Base-by-base conservation (phyloP, 495 filamentous ascomycete species). In the Tuber microsphaerosporum region DNA sequence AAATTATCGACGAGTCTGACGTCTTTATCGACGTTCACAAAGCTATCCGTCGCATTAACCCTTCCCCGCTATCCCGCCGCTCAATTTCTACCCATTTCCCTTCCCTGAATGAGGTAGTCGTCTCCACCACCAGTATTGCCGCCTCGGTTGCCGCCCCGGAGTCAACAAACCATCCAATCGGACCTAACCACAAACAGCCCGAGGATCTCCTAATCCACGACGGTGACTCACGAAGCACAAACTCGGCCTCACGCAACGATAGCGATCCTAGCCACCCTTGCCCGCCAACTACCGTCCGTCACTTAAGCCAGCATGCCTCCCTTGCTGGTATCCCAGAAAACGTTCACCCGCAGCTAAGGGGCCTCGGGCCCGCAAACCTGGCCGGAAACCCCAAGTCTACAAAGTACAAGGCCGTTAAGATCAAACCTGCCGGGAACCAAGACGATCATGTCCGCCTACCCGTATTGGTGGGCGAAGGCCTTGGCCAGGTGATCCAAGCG, bases 21-120 rank as follows among this genome's bases (percentile, higher is more conserved):
- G 94, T 99, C 34, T 99, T 93, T 79, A 90, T 99, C 78, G 95
- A 99, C 84, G 93, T 99, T 17, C 89, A 97, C 85, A 98, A 97
- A 84, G 96, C 94, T 10, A 97, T 99, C 77, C 89, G 95, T 44
- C 91, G 95, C 37, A 87, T 91, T 84, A 84, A 88, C 37, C 90
- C 90, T 12, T 91, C 91, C 0, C 91, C 91, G 8, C 69, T 83
- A 19, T 72, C 76, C n/a, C 79, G 78, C 9, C 76, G 76, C 41
- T 34, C 74, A 44, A 72, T 82, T 41, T 78, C 77, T 16, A 75
- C 81, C 20, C 81, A 82, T 42, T 81, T 71, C 81, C 72, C 37
- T 75, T 83, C 76, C 74, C 81, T 75, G 76, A 83, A 77, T 72
- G 72, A 85, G 77, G 44, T 85, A 46, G 86, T 86, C 68, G 85